A percentile compares a stretch with the other conserved stretches of the same genome.
Evolutionary conservation across 805 yeast species (phyloP).

Genomic region (Myxozyma melibiosi): DNA sequence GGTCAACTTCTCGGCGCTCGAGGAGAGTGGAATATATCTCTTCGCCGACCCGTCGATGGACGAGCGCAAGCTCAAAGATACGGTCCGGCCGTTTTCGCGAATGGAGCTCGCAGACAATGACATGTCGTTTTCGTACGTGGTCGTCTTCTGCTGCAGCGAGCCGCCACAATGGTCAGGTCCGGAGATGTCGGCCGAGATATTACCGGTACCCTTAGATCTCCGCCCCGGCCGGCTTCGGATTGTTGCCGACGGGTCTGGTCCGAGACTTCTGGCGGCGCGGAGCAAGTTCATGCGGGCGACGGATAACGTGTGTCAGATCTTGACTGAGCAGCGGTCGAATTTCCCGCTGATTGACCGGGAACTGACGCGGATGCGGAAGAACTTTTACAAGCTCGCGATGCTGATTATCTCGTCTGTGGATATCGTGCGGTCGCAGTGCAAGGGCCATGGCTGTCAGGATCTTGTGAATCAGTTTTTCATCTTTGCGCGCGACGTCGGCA

Average conservation of each 20-base stretch:
- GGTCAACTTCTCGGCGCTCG: slow-evolving; percentile 71
- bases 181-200: slow-evolving; percentile 54
- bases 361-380: slow-evolving; percentile 62
- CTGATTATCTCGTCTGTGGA: slow-evolving; percentile 64
- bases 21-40: slow-evolving; percentile 74
- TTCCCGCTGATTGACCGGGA: slow-evolving; percentile 72
- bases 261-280: slow-evolving; percentile 57
- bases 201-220: slow-evolving; percentile 50
- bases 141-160: slow-evolving; percentile 65
- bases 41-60: slow-evolving; percentile 64
- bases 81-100: slow-evolving; percentile 19
- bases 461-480: slow-evolving; percentile 71
- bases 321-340: slow-evolving; percentile 69
- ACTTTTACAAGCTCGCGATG: slow-evolving; percentile 67
- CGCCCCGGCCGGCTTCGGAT: slow-evolving; percentile 67
- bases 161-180: slow-evolving; percentile 92
- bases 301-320: slow-evolving; percentile 50
- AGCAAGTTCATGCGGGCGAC: slow-evolving; percentile 60
- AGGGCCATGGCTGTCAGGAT: slow-evolving; percentile 69
- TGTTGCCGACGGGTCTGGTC: slow-evolving; percentile 69
- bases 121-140: slow-evolving; percentile 21
- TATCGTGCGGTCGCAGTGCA: slow-evolving; percentile 53
- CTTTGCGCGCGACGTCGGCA: slow-evolving; percentile 80
- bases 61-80: slow-evolving; percentile 24
- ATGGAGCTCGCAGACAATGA: slow-evolving; percentile 17